Evolutionary conservation across 2,329 filamentous ascomycete genomes (phyloP).

Genomic region (Arachnomyces sp.): DNA sequence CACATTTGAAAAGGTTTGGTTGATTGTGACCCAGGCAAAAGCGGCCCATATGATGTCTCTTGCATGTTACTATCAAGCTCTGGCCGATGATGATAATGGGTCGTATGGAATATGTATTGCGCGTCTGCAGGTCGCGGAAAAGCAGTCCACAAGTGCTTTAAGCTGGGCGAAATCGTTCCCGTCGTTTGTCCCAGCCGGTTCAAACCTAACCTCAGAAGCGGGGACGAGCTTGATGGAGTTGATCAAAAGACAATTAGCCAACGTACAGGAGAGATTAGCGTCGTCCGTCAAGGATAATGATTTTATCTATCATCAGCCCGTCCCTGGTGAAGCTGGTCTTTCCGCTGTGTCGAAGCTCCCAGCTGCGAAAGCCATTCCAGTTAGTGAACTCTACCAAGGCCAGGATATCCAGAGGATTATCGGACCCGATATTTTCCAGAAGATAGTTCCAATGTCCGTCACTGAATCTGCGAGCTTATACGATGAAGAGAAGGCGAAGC

Average conservation of each 20-base stretch:
- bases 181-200: conserved; percentile 65
- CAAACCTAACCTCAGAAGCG: conserved; percentile 77
- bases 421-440: conserved; percentile 91
- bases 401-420: conserved; percentile 97
- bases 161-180: conserved; percentile 74
- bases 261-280: conserved; percentile 70
- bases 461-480: conserved; percentile 96
- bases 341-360: conserved; percentile 80
- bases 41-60: conserved; percentile 73
- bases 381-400: conserved; percentile 91
- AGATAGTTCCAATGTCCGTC: conserved; percentile 91
- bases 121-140: conserved; percentile 73
- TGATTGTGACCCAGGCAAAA: conserved; percentile 66
- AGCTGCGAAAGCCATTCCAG: conserved; percentile 92
- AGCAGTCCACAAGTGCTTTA: conserved; percentile 68
- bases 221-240: conserved; percentile 68
- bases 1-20: conserved; percentile 92
- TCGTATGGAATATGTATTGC: conserved; percentile 80
- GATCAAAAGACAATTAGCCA: conserved; percentile 71
- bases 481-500: conserved; percentile 95
- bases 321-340: conserved; percentile 77
- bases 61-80: conserved; percentile 87
- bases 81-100: conserved; percentile 83
- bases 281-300: conserved; percentile 88
- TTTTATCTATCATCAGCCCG: conserved; percentile 92